phyloP scores from a whole-genome alignment of 225 moss, liverwort and hornwort genomes.

The Ulota crispa region DNA sequence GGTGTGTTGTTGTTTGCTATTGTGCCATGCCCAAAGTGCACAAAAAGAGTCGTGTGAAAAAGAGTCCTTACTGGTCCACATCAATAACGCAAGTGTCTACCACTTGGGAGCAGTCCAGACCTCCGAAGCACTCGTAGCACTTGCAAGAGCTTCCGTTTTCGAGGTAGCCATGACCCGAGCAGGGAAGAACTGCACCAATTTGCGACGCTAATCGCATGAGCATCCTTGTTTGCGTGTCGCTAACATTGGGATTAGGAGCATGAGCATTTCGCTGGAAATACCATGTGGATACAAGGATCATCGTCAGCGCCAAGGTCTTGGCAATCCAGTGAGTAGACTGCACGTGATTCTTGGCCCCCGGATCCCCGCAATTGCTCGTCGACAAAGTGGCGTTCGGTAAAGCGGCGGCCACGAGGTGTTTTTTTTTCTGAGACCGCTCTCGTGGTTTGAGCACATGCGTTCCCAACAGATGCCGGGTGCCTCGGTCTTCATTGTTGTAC shows the following conservation, averaged over 20 bases:
- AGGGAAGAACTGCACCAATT: conserved; percentile 42
- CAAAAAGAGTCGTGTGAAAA: background rate
- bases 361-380: conserved; percentile 22
- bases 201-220: conserved; percentile 34
- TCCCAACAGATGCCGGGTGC: conserved; percentile 31
- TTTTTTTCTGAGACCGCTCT: conserved; percentile 46
- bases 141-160: conserved; percentile 50
- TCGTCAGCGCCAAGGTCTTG: conserved; percentile 51
- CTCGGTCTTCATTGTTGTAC: conserved; percentile 42
- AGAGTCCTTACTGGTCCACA: conserved; percentile 76
- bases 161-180: conserved; percentile 77
- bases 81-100: conserved; percentile 73
- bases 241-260: conserved; percentile 9
- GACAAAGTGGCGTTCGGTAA: conserved; percentile 42
- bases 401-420: conserved; percentile 50
- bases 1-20: background rate
- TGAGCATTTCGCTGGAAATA: conserved; percentile 37
- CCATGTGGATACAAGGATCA: conserved; percentile 55
- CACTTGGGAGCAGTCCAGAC: conserved; percentile 64
- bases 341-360: conserved; percentile 7
- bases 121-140: conserved; percentile 80
- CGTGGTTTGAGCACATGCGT: conserved; percentile 36
- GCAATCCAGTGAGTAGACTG: conserved; percentile 49
- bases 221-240: conserved; percentile 11
- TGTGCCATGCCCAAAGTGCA: conserved; percentile 6